phyloP scores from a whole-genome alignment of 495 filamentous ascomycete genomes.

The Letharia columbiana region DNA sequence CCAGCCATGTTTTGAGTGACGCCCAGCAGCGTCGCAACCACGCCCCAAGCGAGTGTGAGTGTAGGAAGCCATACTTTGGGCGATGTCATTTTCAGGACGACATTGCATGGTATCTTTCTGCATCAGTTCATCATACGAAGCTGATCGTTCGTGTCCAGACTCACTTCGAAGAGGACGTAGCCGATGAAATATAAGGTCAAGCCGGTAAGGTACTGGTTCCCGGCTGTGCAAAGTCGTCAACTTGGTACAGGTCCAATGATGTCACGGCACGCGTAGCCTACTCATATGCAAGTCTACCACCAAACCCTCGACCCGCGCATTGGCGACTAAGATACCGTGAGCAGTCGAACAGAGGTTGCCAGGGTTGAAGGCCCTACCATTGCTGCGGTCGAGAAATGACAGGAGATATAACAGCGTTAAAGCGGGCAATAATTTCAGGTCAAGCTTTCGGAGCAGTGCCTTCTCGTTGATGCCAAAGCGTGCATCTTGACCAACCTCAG shows the following conservation, averaged over 20 bases:
- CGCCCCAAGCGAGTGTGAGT: slow-evolving; percentile 47
- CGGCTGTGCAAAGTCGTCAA: slow-evolving; percentile 33
- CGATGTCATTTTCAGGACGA: slow-evolving; percentile 62
- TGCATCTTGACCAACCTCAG: slow-evolving; percentile 1
- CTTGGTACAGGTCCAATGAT: background rate
- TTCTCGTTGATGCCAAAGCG: slow-evolving; percentile 44
- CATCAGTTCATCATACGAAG: slow-evolving; percentile 7
- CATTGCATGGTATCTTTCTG: slow-evolving; percentile 57
- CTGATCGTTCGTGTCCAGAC: background rate
- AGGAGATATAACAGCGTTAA: slow-evolving; percentile 62
- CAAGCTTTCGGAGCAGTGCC: slow-evolving; percentile 55
- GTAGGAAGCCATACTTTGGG: slow-evolving; percentile 54
- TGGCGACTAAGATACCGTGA: slow-evolving; percentile 39
- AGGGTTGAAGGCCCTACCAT: slow-evolving; percentile 39
- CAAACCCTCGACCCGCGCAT: slow-evolving; percentile 55
- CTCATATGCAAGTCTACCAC: slow-evolving; percentile 54
- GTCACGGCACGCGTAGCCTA: slow-evolving; percentile 18
- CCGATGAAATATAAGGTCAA: slow-evolving; percentile 69
- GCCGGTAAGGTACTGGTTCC: slow-evolving; percentile 62
- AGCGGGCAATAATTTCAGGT: slow-evolving; percentile 54
- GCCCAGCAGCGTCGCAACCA: slow-evolving; percentile 64
- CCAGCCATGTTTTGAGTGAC: slow-evolving; percentile 57
- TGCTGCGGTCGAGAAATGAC: slow-evolving; percentile 68
- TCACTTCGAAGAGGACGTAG: slow-evolving; percentile 59
- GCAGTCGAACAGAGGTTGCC: background rate